These are phyloP conservation scores for Botryotinia calthae DNA, from an alignment of 2,329 filamentous ascomycete genomes.

Conservation along the genomic window DNA sequence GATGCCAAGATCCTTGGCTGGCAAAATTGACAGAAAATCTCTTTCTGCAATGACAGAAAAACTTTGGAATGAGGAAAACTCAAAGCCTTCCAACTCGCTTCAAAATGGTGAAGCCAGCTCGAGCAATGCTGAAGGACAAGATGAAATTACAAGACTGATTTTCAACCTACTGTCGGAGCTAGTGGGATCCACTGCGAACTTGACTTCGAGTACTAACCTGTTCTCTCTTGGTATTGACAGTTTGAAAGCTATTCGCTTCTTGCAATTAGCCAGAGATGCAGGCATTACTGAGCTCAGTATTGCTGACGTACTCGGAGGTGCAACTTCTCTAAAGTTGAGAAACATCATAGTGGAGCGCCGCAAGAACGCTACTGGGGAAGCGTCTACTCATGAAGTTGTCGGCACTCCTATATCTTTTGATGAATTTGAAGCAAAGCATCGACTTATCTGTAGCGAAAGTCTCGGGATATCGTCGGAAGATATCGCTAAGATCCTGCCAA, in stretches of 20 bases:
- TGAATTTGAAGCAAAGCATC: not conserved
- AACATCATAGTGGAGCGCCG: not conserved
- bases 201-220: constrained; percentile 1
- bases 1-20: constrained; percentile 14
- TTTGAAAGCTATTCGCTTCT: constrained; percentile 6
- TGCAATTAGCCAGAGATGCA: constrained; percentile 9
- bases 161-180: not conserved
- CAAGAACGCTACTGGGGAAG: not conserved
- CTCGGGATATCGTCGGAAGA: not conserved
- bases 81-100: not conserved
- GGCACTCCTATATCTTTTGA: not conserved
- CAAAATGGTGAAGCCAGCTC: not conserved
- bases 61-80: not conserved
- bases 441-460: not conserved
- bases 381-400: not conserved
- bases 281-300: constrained; percentile 5
- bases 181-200: not conserved
- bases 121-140: no score
- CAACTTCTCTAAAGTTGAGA: not conserved
- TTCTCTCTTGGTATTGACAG: constrained; percentile 10
- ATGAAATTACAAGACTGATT: not conserved
- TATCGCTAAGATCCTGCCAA: constrained; percentile 4
- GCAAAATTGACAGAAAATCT: constrained; percentile 16
- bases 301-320: constrained; percentile 11
- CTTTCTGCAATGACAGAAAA: not conserved